Evolutionary conservation across 305 asterid genomes (phyloP).

Genomic region (Solanum chacoense): DNA sequence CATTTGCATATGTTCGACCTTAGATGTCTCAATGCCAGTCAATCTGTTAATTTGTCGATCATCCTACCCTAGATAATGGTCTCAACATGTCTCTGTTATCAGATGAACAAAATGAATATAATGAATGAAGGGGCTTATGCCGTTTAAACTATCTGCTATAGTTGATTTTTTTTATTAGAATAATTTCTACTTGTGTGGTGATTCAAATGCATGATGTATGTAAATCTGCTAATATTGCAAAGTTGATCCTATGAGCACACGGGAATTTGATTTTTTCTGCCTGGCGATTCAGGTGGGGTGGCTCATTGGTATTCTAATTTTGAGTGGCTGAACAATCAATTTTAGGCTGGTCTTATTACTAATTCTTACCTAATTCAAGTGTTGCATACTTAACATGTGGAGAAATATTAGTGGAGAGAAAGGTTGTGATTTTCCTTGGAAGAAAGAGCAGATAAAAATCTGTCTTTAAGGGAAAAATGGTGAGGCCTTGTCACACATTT

Average conservation of each 20-base stretch:
- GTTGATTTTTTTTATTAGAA: not conserved
- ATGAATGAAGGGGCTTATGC: not conserved
- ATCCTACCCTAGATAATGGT: not conserved
- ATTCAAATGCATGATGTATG: not conserved
- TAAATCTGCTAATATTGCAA: not conserved
- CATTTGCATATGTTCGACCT: not conserved
- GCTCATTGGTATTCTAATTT: not conserved
- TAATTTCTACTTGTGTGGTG: not conserved
- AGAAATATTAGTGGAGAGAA: not conserved
- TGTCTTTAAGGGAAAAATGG: not conserved
- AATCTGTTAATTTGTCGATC: not conserved
- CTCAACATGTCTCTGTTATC: not conserved
- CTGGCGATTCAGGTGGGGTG: not conserved
- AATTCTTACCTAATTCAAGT: not conserved
- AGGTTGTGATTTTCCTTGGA: not conserved
- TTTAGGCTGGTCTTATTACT: not conserved
- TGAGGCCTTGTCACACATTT: not conserved
- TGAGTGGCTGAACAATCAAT: not conserved
- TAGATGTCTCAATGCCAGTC: not conserved
- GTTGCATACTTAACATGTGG: not conserved
- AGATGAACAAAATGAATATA: not conserved
- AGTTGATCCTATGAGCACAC: not conserved
- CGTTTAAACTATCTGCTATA: not conserved
- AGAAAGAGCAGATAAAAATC: not conserved
- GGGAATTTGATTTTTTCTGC: not conserved